A percentile compares a stretch with the other conserved stretches of the same genome.
phyloP scores from a whole-genome alignment of 2,329 filamentous ascomycete species.

The Neonectria faginata region DNA sequence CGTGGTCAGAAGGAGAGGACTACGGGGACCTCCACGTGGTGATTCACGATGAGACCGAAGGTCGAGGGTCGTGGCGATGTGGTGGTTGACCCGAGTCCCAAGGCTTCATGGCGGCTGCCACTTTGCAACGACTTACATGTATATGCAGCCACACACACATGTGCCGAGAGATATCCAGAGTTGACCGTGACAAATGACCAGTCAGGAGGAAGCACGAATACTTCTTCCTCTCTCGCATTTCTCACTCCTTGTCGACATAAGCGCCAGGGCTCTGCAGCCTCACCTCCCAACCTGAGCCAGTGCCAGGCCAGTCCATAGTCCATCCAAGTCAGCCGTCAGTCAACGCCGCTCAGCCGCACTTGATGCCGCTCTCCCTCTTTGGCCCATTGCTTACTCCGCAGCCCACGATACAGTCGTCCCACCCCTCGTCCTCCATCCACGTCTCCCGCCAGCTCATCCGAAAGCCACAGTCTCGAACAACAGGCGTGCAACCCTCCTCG shows the following conservation, averaged over 20 bases:
- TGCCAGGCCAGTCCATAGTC: too few species aligned
- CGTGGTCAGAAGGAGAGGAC: background rate
- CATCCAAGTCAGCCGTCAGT: background rate
- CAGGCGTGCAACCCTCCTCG: constrained; percentile 1
- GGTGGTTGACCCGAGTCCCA: background rate
- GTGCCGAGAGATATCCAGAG: background rate
- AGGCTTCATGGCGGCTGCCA: background rate
- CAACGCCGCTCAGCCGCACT: background rate
- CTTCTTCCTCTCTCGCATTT: background rate
- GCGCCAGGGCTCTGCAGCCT: background rate
- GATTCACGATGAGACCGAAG: background rate
- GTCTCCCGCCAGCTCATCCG: background rate
- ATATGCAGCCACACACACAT: background rate
- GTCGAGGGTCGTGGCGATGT: too few species aligned
- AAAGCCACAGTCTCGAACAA: background rate
- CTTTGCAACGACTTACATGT: background rate
- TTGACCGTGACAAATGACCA: too few species aligned
- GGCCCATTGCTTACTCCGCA: background rate
- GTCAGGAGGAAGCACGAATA: background rate
- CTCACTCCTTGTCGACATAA: background rate
- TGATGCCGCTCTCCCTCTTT: background rate
- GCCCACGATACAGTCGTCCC: background rate
- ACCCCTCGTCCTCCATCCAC: background rate
- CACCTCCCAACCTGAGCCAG: background rate
- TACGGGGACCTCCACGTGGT: constrained; percentile 1